Evolutionary conservation across 2,329 filamentous ascomycete species (phyloP).

Genomic region (Fusarium mundagurra): DNA sequence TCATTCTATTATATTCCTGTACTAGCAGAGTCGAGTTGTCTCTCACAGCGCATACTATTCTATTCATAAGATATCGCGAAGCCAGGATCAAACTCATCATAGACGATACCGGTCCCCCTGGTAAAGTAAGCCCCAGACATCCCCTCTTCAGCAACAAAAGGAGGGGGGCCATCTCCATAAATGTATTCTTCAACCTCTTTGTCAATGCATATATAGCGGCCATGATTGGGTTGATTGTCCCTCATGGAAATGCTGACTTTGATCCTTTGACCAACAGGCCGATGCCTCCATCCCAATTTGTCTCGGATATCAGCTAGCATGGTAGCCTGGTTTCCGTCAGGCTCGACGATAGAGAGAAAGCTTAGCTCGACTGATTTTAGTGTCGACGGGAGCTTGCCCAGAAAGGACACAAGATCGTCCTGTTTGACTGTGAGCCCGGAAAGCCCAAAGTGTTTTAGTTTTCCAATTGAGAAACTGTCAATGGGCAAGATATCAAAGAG

Average conservation of each 20-base stretch:
- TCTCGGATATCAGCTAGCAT: constrained; percentile 3
- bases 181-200: constrained; percentile 7
- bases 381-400: neutral
- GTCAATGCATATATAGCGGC: neutral
- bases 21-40: neutral
- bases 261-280: neutral
- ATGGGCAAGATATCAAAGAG: constrained; percentile 1
- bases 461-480: fast-evolving
- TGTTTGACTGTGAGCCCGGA: neutral
- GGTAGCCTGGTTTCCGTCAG: neutral
- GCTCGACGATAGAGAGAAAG: neutral
- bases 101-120: neutral
- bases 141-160: neutral
- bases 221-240: no score
- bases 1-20: neutral
- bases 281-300: constrained; percentile 1
- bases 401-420: neutral
- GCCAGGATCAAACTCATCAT: neutral
- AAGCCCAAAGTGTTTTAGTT: constrained; percentile 6
- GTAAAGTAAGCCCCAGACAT: neutral
- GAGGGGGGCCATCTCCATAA: constrained; percentile 1
- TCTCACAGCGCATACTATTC: no score
- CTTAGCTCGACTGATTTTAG: neutral
- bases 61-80: neutral
- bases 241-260: neutral